Percentiles rank a stretch among this genome's conserved stretches.
Evolutionary conservation across 2,329 filamentous ascomycete genomes (phyloP).

Genomic region (Lachnellula suecica): DNA sequence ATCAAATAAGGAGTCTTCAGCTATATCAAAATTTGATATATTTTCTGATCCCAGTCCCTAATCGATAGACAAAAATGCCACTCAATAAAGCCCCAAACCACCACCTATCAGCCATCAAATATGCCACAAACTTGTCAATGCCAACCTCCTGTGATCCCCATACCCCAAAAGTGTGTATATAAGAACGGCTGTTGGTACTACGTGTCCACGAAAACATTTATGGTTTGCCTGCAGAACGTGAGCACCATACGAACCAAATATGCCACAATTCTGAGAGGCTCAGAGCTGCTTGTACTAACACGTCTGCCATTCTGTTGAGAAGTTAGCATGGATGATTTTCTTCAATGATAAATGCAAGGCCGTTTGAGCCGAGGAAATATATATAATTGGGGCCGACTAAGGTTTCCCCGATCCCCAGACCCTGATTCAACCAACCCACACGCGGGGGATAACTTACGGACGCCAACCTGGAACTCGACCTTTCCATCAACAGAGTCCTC

Average conservation of each 20-base stretch:
- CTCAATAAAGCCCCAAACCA: too few relatives aligned
- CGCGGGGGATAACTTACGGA: slow-evolving; percentile 34
- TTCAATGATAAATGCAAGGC: too few relatives aligned
- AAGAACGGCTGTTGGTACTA: background rate
- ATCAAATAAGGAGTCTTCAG: too few relatives aligned
- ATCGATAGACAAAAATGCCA: too few relatives aligned
- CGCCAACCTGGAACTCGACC: slow-evolving; percentile 41
- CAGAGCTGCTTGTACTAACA: slow-evolving; percentile 4
- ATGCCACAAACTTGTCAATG: background rate
- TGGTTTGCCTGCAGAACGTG: slow-evolving; percentile 11
- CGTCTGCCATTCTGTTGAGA: background rate
- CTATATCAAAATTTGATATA: too few relatives aligned
- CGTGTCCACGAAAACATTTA: slow-evolving; percentile 4
- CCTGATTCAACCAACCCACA: too few relatives aligned
- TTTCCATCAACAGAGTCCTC: slow-evolving; percentile 50
- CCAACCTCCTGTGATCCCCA: background rate
- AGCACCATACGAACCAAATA: slow-evolving; percentile 3
- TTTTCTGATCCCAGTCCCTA: too few relatives aligned
- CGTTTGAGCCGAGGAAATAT: too few relatives aligned
- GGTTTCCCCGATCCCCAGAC: too few relatives aligned
- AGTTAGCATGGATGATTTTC: background rate
- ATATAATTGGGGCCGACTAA: too few relatives aligned
- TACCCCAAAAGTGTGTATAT: background rate
- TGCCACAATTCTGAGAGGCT: too few relatives aligned
- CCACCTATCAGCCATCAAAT: too few relatives aligned